A percentile compares a stretch with the other conserved stretches of the same genome.
Evolutionary conservation across 805 yeast species (phyloP).

Genomic region (Jamesozyma jinghongensis): DNA sequence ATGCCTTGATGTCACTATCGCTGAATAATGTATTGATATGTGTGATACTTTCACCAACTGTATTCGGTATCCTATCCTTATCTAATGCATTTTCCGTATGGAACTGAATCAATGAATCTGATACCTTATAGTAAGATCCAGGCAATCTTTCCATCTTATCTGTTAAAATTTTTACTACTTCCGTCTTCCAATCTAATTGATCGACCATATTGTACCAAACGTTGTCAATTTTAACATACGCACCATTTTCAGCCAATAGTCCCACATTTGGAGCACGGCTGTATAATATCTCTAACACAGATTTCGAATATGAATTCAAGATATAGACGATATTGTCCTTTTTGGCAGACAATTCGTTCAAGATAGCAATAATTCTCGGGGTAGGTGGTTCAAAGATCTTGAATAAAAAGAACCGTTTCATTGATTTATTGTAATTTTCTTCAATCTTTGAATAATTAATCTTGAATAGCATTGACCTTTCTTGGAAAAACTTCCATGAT

Average conservation of each 20-base stretch:
- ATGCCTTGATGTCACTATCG: constrained; percentile 64
- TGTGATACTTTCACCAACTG: constrained; percentile 76
- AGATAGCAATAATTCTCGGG: constrained; percentile 46
- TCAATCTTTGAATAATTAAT: constrained; percentile 23
- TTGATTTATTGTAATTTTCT: constrained; percentile 23
- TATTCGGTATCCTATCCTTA: constrained; percentile 51
- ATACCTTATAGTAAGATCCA: constrained; percentile 60
- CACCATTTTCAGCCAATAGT: constrained; percentile 85
- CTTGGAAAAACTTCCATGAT: constrained; percentile 43
- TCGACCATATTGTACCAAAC: constrained; percentile 58
- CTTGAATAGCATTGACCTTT: constrained; percentile 29
- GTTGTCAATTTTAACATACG: constrained; percentile 49
- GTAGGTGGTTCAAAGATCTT: constrained; percentile 46
- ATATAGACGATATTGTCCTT: constrained; percentile 55
- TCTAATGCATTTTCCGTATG: constrained; percentile 63
- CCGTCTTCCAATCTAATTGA: constrained; percentile 36
- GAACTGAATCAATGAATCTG: constrained; percentile 68
- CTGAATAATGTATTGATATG: constrained; percentile 71
- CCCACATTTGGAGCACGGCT: constrained; percentile 64
- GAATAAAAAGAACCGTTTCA: constrained; percentile 38
- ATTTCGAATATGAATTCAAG: constrained; percentile 53
- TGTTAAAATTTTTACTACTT: constrained; percentile 28
- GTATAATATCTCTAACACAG: constrained; percentile 58
- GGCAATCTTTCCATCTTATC: constrained; percentile 63
- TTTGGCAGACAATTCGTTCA: constrained; percentile 52